These are phyloP conservation scores for Arctium lappa DNA, from an alignment of 129 eudicot genomes.

Conservation along the genomic window DNA sequence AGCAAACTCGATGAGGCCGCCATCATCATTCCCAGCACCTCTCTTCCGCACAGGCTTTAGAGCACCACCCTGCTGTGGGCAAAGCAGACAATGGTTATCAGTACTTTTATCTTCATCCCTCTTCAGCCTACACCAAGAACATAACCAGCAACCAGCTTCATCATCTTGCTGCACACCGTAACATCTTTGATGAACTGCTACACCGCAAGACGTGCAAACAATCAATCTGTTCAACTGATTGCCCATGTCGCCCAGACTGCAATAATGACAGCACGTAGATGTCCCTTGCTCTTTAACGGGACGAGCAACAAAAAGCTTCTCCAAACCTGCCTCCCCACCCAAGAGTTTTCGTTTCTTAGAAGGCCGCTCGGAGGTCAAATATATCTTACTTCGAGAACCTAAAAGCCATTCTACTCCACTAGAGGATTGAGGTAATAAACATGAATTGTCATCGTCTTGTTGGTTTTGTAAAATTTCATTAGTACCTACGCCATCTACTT, in stretches of 20 bases:
- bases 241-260: conserved; percentile 69
- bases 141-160: conserved; percentile 57
- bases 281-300: conserved; percentile 66
- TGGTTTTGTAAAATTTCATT: conserved; percentile 15
- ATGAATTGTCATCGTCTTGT: conserved; percentile 23
- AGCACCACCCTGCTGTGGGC: conserved; percentile 83
- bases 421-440: conserved; percentile 25
- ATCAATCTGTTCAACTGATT: conserved; percentile 72
- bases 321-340: conserved; percentile 88
- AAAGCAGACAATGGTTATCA: conserved; percentile 70
- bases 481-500: conserved; percentile 35
- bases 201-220: conserved; percentile 70
- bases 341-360: conserved; percentile 86
- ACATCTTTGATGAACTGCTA: conserved; percentile 90
- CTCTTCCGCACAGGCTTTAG: conserved; percentile 45
- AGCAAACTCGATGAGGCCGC: conserved; percentile 51
- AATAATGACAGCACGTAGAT: conserved; percentile 78
- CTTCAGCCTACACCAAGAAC: conserved; percentile 84
- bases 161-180: conserved; percentile 91
- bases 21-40: conserved; percentile 42
- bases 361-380: conserved; percentile 78
- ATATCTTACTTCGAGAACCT: conserved; percentile 83
- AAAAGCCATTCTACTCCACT: conserved; percentile 95
- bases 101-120: conserved; percentile 26
- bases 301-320: conserved; percentile 78